Conservation (phyloP, 495 filamentous ascomycete genomes). For the Cetradonia linearis region DNA sequence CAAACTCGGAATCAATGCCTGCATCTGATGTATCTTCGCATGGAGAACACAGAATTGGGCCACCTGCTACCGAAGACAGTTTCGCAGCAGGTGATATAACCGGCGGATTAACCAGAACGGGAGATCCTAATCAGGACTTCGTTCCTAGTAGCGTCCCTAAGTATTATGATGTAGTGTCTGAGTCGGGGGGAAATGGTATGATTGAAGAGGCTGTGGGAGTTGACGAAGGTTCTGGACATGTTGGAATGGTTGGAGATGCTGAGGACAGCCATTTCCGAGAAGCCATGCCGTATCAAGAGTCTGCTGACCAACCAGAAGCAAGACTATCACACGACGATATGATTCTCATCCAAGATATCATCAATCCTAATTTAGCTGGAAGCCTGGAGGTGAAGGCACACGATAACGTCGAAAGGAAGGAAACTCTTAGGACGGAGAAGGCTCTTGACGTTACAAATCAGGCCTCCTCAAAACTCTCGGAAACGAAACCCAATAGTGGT, state of each 20-base stretch:
- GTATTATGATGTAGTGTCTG: too few relatives aligned
- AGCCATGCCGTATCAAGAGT: background rate
- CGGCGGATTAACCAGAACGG: too few relatives aligned
- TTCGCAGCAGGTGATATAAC: background rate
- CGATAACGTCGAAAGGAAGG: background rate
- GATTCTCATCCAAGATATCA: background rate
- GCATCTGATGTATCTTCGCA: background rate
- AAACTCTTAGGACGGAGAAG: background rate
- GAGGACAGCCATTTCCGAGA: conserved; percentile 3
- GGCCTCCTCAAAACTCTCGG: background rate
- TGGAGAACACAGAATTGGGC: background rate
- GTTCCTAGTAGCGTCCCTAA: background rate
- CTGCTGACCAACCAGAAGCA: background rate
- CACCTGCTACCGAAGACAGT: too few relatives aligned
- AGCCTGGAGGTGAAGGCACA: background rate
- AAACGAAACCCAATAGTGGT: background rate
- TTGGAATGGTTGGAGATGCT: conserved; percentile 1
- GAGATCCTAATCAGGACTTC: background rate
- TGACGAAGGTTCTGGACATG: background rate
- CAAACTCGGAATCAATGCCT: background rate
- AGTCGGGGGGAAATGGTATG: too few relatives aligned
- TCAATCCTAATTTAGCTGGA: background rate
- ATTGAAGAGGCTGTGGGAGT: background rate
- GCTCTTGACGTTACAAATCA: background rate
- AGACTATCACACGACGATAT: background rate